Evolutionary conservation across 345 rosid species (phyloP).

Genomic region (Salix koriyanagi): DNA sequence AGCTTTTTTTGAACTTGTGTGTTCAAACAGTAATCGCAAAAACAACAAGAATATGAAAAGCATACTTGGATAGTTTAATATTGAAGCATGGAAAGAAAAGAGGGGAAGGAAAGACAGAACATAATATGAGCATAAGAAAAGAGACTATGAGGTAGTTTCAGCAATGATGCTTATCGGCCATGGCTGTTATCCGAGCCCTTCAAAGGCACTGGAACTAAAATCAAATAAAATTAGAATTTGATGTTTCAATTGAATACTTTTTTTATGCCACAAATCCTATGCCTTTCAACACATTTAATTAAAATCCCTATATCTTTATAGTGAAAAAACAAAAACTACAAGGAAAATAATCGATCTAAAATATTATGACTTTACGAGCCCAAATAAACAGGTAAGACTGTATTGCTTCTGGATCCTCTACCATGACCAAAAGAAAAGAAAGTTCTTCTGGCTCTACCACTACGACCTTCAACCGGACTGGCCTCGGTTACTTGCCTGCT

Average conservation of each 20-base stretch:
- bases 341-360: not conserved
- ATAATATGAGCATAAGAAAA: not conserved
- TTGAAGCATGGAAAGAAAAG: not conserved
- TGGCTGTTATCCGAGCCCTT: conserved; percentile 10
- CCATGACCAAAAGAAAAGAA: conserved; percentile 73
- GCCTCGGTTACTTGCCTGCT: conserved; percentile 34
- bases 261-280: conserved; percentile 23
- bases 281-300: conserved; percentile 18
- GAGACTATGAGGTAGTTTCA: not conserved
- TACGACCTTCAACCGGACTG: conserved; percentile 42
- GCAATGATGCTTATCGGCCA: conserved; percentile 6
- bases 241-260: conserved; percentile 20
- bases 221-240: conserved; percentile 15
- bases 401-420: conserved; percentile 53
- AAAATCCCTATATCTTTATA: conserved; percentile 24
- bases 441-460: conserved; percentile 49
- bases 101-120: not conserved
- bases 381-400: conserved; percentile 56
- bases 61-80: not conserved
- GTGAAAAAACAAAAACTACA: not conserved
- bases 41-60: not conserved
- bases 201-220: conserved; percentile 7
- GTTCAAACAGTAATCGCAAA: not conserved
- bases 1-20: too few species aligned
- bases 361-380: conserved; percentile 30